Evolutionary conservation across 1,139 yeast genomes (phyloP), one percentile per base, ranked within the genome.

Genomic region (Candida frijolesensis): DNA sequence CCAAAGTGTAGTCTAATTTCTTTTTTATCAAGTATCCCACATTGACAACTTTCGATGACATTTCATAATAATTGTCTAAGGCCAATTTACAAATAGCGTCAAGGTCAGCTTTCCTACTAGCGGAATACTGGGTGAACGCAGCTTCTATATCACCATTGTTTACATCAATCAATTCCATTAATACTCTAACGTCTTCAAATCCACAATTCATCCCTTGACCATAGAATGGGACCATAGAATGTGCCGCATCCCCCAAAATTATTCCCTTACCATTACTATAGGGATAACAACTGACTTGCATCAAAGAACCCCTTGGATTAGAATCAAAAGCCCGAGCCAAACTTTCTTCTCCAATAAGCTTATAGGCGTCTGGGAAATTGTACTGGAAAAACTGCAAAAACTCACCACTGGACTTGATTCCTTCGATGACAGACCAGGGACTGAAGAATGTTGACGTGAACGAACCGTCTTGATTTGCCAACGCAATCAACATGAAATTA

Each of bases 121-220:
- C 62, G 0, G 90, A 76, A 66, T 89, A 92, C 45, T 68, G 65
- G 25, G 68, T 69, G 59, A 91, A 86, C 0, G 94, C 86, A 1
- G 59, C 57, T 2, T 62, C 61, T 30, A 85, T 70, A 48, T 79
- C 70, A 1, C 72, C 60, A 46, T 68, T 54, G 45, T 68, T 54
- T 22, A 71, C 64, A 11, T 83, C 84, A 44, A 89, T 63, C 14
- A 83, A 65, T 40, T 79, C 76, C 72, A 87, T 71, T 50, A 92
- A 71, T 1, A 85, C 82, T 47, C 85, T 75, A 11, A 91, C 91
- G 60, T 92, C 97, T 66, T 92, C 97, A 63, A 92, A 87, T 1
- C 98, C 98, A 63, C 97, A 89, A 65, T 92, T 92, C 95, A 92
- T 87, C 2, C 98, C 98, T 66, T 92, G 98, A 7, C 97, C 97